A percentile compares a stretch with the other conserved stretches of the same genome.
Evolutionary conservation across 2,329 filamentous ascomycete genomes (phyloP).

Genomic region (Clathrospora elynae): DNA sequence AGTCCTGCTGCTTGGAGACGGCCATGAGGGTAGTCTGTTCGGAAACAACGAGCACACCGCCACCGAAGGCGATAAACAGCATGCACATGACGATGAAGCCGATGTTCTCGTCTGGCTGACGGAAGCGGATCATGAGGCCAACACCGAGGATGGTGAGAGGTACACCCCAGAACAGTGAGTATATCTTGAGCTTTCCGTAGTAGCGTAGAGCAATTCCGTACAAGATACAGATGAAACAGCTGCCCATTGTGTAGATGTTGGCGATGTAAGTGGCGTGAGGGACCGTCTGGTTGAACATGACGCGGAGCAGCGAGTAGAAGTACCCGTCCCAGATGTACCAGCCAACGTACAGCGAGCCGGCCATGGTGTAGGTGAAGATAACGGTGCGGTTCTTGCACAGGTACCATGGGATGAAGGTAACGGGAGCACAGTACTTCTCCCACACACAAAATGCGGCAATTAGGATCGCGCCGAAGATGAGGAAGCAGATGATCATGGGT

Average conservation of each 20-base stretch:
- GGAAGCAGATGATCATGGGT: slow-evolving; percentile 50
- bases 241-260: slow-evolving; percentile 50
- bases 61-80: slow-evolving; percentile 45
- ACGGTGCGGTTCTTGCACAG: slow-evolving; percentile 59
- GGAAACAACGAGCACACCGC: slow-evolving; percentile 42
- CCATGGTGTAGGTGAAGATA: slow-evolving; percentile 59
- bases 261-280: slow-evolving; percentile 47
- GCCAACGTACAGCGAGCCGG: slow-evolving; percentile 43
- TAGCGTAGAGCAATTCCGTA: slow-evolving; percentile 36
- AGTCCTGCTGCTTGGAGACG: slow-evolving; percentile 41
- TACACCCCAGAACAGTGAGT: slow-evolving; percentile 36
- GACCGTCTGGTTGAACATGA: slow-evolving; percentile 46
- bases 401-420: slow-evolving; percentile 53
- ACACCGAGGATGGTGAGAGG: slow-evolving; percentile 44
- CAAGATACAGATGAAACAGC: slow-evolving; percentile 38
- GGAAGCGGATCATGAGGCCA: slow-evolving; percentile 48
- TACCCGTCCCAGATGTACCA: slow-evolving; percentile 51
- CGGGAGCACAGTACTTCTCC: slow-evolving; percentile 50
- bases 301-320: slow-evolving; percentile 50
- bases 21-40: slow-evolving; percentile 44
- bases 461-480: slow-evolving; percentile 47
- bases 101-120: slow-evolving; percentile 42
- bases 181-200: slow-evolving; percentile 40
- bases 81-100: slow-evolving; percentile 45
- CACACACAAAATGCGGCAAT: slow-evolving; percentile 48